Conservation (phyloP, 1,284 basidiomycete species). For the Ustanciosporium gigantosporum region DNA sequence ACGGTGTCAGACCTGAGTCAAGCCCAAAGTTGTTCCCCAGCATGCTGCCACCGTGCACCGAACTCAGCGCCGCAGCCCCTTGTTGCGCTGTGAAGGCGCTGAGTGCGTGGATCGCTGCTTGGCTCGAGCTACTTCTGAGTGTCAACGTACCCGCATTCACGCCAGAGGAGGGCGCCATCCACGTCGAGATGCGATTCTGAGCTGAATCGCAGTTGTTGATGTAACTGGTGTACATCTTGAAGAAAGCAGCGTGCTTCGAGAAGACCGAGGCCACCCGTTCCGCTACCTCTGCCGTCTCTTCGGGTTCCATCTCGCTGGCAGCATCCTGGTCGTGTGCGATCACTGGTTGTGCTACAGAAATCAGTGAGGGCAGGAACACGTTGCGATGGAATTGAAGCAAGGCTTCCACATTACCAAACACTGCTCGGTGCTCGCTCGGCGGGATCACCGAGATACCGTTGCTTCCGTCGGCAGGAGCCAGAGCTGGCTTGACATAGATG, state of each 20-base stretch:
- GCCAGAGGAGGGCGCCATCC: constrained; percentile 25
- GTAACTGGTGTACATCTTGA: constrained; percentile 59
- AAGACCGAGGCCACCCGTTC: constrained; percentile 86
- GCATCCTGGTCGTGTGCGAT: constrained; percentile 11
- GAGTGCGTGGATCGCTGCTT: constrained; percentile 9
- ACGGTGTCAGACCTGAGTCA: constrained; percentile 12
- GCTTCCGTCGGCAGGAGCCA: constrained; percentile 66
- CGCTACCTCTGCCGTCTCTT: constrained; percentile 74
- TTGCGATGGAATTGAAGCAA: constrained; percentile 88
- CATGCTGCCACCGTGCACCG: background rate
- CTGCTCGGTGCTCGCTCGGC: constrained; percentile 80
- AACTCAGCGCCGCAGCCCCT: constrained; percentile 1
- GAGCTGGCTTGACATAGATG: constrained; percentile 88
- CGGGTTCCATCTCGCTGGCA: constrained; percentile 72
- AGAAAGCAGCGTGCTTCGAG: constrained; percentile 54
- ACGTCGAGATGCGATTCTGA: constrained; percentile 25
- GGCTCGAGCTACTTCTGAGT: constrained; percentile 12
- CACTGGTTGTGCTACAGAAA: constrained; percentile 65
- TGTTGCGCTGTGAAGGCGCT: constrained; percentile 19
- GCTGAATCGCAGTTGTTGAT: constrained; percentile 57
- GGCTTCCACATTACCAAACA: constrained; percentile 88
- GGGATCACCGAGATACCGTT: constrained; percentile 77
- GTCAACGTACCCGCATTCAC: constrained; percentile 30
- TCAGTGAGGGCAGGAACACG: constrained; percentile 86
- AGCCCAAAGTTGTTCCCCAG: constrained; percentile 3